These are phyloP conservation scores for Sclerotinia minor DNA, from an alignment of 2,329 filamentous ascomycete species.

Conservation along the genomic window DNA sequence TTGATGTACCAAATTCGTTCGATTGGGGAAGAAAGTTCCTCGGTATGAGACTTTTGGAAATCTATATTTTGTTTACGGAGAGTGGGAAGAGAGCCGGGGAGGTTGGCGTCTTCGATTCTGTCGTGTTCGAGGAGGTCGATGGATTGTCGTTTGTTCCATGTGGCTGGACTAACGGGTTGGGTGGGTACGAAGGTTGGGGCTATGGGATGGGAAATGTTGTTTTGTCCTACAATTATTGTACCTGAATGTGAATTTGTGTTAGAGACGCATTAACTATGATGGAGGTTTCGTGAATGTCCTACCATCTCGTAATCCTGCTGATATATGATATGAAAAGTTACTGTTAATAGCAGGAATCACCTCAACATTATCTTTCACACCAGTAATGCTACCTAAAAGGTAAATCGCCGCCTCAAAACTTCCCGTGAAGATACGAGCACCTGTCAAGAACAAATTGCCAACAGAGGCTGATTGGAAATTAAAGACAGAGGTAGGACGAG, in stretches of 20 bases:
- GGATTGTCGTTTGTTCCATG: slow-evolving; percentile 30
- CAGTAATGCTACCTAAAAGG: slow-evolving; percentile 80
- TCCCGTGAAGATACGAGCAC: slow-evolving; percentile 85
- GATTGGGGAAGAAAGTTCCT: slow-evolving; percentile 76
- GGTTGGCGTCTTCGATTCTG: slow-evolving; percentile 73
- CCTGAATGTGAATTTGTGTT: background rate
- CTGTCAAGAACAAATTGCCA: slow-evolving; percentile 79
- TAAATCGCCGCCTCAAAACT: slow-evolving; percentile 93
- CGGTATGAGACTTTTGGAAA: slow-evolving; percentile 74
- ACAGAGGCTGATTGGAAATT: slow-evolving; percentile 76
- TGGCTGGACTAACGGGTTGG: slow-evolving; percentile 29
- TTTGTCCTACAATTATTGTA: slow-evolving; percentile 75
- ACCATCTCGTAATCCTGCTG: slow-evolving; percentile 74
- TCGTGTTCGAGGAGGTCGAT: slow-evolving; percentile 58
- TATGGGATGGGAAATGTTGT: slow-evolving; percentile 80
- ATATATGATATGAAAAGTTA: slow-evolving; percentile 95
- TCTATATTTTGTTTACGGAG: slow-evolving; percentile 78
- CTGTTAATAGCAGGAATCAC: slow-evolving; percentile 91
- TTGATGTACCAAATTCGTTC: slow-evolving; percentile 95
- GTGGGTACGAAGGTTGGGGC: slow-evolving; percentile 30
- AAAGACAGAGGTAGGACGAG: slow-evolving; percentile 70
- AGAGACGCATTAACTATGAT: background rate
- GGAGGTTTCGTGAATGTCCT: slow-evolving; percentile 40
- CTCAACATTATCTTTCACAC: slow-evolving; percentile 72
- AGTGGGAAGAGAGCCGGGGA: slow-evolving; percentile 77